phyloP scores from a whole-genome alignment of 2,329 filamentous ascomycete genomes.

The Colletotrichum australisinense region DNA sequence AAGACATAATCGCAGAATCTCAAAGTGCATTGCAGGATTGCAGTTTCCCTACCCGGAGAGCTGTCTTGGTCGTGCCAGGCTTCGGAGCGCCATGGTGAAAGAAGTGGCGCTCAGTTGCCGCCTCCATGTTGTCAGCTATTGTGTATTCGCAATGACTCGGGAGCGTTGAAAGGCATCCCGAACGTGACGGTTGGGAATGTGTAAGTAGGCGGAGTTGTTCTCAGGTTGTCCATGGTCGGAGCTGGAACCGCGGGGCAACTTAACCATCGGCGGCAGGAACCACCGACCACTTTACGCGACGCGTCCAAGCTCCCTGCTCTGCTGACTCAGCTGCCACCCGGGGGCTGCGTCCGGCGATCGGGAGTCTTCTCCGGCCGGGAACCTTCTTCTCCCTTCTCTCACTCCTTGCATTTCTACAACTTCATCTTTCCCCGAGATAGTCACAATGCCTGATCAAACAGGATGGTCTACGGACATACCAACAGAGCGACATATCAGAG shows the following conservation, averaged over 20 bases:
- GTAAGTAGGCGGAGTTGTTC: background rate
- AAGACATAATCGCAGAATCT: no score
- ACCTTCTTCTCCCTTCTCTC: background rate
- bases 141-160: no score
- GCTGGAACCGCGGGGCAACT: background rate
- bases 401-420: background rate
- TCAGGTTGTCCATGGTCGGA: background rate
- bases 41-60: conserved; percentile 35
- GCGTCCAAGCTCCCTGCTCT: background rate
- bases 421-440: background rate
- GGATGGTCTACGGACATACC: background rate
- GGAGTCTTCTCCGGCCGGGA: background rate
- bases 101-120: conserved; percentile 59
- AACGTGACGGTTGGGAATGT: background rate
- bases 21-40: background rate
- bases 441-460: no score
- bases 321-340: conserved; percentile 14
- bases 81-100: conserved; percentile 54
- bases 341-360: no score
- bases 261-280: background rate
- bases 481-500: background rate
- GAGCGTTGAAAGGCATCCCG: background rate
- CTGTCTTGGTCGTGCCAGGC: background rate
- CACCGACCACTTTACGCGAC: conserved; percentile 34
- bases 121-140: conserved; percentile 53